These are phyloP conservation scores for Lasiosphaeria miniovina DNA, from an alignment of 495 filamentous ascomycete genomes.

Conservation along the genomic window DNA sequence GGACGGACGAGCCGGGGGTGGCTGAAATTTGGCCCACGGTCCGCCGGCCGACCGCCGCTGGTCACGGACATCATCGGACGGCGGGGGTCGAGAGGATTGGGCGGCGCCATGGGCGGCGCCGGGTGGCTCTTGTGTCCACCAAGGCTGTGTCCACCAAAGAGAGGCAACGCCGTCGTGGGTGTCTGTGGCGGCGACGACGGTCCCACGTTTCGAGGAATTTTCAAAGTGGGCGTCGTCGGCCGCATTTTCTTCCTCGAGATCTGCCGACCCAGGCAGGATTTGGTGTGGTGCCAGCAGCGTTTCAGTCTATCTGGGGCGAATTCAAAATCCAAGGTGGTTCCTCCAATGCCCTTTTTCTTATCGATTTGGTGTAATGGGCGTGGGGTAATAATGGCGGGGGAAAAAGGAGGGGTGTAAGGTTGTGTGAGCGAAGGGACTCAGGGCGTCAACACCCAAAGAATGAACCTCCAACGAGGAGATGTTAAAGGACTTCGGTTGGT, in stretches of 20 bases:
- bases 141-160: conserved; percentile 16
- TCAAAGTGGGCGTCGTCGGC: conserved; percentile 45
- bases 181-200: conserved; percentile 55
- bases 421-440: conserved; percentile 27
- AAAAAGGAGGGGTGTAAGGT: conserved; percentile 16
- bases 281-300: conserved; percentile 9
- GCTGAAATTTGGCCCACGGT: conserved; percentile 41
- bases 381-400: conserved; percentile 36
- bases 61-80: conserved; percentile 34
- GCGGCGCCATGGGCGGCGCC: conserved; percentile 28
- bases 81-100: conserved; percentile 21
- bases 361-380: conserved; percentile 16
- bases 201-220: conserved; percentile 44
- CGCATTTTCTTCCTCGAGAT: conserved; percentile 37
- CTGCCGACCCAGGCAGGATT: conserved; percentile 12
- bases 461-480: conserved; percentile 55
- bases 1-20: conserved; percentile 38
- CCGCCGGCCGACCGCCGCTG: conserved; percentile 35
- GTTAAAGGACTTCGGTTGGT: conserved; percentile 49
- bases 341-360: neutral
- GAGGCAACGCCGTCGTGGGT: conserved; percentile 44
- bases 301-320: no score
- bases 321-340: no score
- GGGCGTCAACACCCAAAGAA: conserved; percentile 48
- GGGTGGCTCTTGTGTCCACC: conserved; percentile 29